phyloP scores from a whole-genome alignment of 1,284 basidiomycete genomes.

The Austropuccinia psidii region DNA sequence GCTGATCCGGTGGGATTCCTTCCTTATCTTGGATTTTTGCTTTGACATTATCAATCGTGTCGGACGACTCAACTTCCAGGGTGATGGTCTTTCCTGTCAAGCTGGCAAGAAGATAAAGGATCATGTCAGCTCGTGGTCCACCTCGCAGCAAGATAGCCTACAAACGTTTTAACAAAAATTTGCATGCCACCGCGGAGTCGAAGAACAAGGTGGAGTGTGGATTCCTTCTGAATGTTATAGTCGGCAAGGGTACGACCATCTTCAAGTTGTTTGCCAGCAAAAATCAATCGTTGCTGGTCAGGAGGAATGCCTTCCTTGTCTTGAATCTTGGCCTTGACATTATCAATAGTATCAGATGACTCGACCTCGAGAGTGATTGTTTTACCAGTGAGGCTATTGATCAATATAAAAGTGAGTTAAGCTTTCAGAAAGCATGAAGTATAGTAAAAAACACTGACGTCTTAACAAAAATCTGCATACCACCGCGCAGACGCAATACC shows the following conservation, averaged over 20 bases:
- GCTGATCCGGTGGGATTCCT: too few relatives aligned
- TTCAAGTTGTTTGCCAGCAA: constrained; percentile 51
- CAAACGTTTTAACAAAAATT: too few relatives aligned
- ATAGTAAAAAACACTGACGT: background rate
- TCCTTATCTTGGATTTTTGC: too few relatives aligned
- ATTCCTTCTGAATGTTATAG: constrained; percentile 95
- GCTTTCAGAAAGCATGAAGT: background rate
- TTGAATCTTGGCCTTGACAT: constrained; percentile 55
- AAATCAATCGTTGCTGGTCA: constrained; percentile 51
- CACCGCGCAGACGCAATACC: constrained; percentile 75
- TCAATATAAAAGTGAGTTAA: background rate
- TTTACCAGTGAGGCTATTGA: constrained; percentile 27
- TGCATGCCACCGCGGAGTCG: constrained; percentile 70
- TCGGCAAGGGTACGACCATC: constrained; percentile 52
- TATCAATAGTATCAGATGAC: constrained; percentile 58
- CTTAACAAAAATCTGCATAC: constrained; percentile 44
- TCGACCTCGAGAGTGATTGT: constrained; percentile 57
- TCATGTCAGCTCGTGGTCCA: too few relatives aligned
- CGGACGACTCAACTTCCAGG: constrained; percentile 56
- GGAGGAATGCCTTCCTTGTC: too few relatives aligned
- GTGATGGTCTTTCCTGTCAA: constrained; percentile 50
- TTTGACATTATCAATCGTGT: constrained; percentile 60
- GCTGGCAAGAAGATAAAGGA: too few relatives aligned
- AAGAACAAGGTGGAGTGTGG: constrained; percentile 90
- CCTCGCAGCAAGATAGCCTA: too few relatives aligned